Evolutionary conservation across 768 basidiomycete species (phyloP).

Genomic region (Pluteus cervinus): DNA sequence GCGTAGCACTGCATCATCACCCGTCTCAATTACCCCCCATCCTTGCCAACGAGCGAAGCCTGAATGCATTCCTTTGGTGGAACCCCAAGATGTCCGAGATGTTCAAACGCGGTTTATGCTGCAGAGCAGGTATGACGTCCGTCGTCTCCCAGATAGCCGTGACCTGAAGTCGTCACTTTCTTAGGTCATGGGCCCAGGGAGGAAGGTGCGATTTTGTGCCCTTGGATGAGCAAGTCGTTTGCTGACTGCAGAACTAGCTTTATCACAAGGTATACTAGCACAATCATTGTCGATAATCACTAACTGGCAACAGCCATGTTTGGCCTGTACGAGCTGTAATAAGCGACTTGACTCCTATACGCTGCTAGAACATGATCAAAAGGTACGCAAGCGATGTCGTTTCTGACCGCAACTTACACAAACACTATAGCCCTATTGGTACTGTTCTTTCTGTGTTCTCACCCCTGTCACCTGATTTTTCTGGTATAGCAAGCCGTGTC

Average conservation of each 20-base stretch:
- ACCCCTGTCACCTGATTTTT: conserved; percentile 1
- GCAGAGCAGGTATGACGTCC: conserved; percentile 68
- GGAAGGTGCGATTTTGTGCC: conserved; percentile 54
- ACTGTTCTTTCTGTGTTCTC: neutral
- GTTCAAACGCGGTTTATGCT: conserved; percentile 74
- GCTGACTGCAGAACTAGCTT: conserved; percentile 37
- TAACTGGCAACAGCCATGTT: conserved; percentile 52
- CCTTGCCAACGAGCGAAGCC: neutral
- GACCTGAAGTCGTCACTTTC: conserved; percentile 6
- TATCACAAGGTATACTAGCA: conserved; percentile 62
- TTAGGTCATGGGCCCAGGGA: conserved; percentile 80
- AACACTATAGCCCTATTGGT: conserved; percentile 48
- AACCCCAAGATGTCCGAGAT: conserved; percentile 67
- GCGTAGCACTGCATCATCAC: conserved; percentile 1
- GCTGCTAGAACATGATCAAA: conserved; percentile 77
- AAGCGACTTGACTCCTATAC: conserved; percentile 74
- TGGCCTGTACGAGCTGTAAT: conserved; percentile 70
- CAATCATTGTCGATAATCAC: neutral
- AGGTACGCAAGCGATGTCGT: conserved; percentile 38
- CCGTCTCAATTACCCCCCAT: conserved; percentile 9
- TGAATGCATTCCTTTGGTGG: conserved; percentile 73
- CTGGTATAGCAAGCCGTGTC: conserved; percentile 67
- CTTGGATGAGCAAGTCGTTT: conserved; percentile 4
- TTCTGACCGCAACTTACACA: neutral
- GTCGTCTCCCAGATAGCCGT: neutral